These are phyloP conservation scores for Coffea humblotiana DNA, from an alignment of 305 asterid species.

Conservation along the genomic window DNA sequence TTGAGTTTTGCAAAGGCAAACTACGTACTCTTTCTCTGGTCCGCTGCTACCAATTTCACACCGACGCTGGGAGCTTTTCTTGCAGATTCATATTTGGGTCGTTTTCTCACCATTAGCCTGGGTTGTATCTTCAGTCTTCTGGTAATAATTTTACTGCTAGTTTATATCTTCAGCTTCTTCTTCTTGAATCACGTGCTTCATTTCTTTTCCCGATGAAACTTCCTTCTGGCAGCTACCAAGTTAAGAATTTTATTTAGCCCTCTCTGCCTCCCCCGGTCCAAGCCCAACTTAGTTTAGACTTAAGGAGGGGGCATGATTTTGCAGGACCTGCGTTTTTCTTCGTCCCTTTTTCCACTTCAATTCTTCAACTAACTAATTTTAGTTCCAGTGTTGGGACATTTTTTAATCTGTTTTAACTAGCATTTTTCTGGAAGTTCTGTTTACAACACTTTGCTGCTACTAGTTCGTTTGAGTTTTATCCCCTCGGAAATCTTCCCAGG, in stretches of 20 bases:
- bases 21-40: slow-evolving; percentile 30
- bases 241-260: background rate
- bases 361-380: background rate
- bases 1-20: slow-evolving; percentile 23
- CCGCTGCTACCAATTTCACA: slow-evolving; percentile 51
- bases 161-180: background rate
- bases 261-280: background rate
- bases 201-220: background rate
- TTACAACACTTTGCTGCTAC: too few species aligned
- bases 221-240: background rate
- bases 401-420: too few species aligned
- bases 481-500: too few species aligned
- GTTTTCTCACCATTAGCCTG: slow-evolving; percentile 44
- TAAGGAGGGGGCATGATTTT: background rate
- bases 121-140: slow-evolving; percentile 47
- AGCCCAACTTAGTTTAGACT: background rate
- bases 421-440: too few species aligned
- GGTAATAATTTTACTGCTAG: slow-evolving; percentile 23
- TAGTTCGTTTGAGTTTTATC: too few species aligned
- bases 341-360: background rate
- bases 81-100: slow-evolving; percentile 56
- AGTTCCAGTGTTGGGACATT: too few species aligned
- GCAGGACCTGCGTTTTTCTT: background rate
- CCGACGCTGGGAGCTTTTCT: slow-evolving; percentile 57
- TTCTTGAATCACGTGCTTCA: background rate